Conservation (phyloP, 495 filamentous ascomycete species). For the Penicillium maclennaniae region DNA sequence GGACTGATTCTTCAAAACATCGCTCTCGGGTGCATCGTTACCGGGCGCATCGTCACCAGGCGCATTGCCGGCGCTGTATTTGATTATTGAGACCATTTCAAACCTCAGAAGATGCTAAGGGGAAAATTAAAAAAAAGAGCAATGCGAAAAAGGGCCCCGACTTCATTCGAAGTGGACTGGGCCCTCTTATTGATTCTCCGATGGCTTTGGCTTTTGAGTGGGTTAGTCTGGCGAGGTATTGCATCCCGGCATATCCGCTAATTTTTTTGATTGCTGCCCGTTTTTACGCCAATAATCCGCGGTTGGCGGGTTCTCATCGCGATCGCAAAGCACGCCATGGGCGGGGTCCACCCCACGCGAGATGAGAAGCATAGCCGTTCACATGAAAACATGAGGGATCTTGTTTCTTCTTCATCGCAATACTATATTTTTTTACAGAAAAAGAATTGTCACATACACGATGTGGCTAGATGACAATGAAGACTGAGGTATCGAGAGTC, state of each 20-base stretch:
- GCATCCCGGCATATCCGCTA: neutral
- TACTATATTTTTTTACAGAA: too few relatives aligned
- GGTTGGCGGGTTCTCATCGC: conserved; percentile 16
- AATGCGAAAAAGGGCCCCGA: neutral
- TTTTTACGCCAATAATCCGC: neutral
- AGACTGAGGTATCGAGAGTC: too few relatives aligned
- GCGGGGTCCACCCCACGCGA: neutral
- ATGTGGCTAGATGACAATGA: too few relatives aligned
- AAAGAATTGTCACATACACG: too few relatives aligned
- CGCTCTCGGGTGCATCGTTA: neutral
- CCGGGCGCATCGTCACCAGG: neutral
- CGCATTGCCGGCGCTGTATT: conserved; percentile 4
- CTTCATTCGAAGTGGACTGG: neutral
- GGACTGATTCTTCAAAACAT: neutral
- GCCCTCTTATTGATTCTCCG: neutral
- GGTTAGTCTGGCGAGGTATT: conserved; percentile 5
- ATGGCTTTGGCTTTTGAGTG: neutral
- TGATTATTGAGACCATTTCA: conserved; percentile 5
- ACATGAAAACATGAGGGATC: too few relatives aligned
- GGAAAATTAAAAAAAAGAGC: neutral
- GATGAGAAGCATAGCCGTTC: neutral
- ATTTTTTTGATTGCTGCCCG: neutral
- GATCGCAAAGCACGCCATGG: conserved; percentile 21
- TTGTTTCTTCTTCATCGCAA: too few relatives aligned
- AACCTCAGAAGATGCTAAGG: neutral